Conservation (phyloP, 2,329 filamentous ascomycete species). For the Dendrostoma leiphaemia region DNA sequence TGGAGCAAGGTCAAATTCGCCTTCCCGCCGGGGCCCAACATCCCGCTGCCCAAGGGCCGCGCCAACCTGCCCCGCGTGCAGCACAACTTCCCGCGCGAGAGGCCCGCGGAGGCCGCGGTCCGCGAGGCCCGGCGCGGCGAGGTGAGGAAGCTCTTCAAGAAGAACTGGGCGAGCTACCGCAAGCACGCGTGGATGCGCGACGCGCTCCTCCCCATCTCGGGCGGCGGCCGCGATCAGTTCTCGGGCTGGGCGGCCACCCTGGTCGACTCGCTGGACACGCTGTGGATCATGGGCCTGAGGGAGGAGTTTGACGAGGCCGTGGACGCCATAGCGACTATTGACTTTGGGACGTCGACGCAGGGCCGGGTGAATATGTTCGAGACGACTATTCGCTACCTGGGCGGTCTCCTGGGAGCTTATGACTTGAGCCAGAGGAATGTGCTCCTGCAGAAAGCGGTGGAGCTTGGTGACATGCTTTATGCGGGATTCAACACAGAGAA, state of each 20-base stretch:
- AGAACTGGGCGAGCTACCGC: slow-evolving; percentile 44
- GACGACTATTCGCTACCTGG: slow-evolving; percentile 44
- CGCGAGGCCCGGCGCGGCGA: slow-evolving; percentile 31
- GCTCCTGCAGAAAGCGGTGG: slow-evolving; percentile 41
- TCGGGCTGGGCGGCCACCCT: slow-evolving; percentile 51
- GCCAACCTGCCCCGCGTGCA: slow-evolving; percentile 34
- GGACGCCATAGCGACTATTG: slow-evolving; percentile 31
- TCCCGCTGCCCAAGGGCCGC: slow-evolving; percentile 24
- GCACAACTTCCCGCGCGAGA: slow-evolving; percentile 29
- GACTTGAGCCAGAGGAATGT: slow-evolving; percentile 33
- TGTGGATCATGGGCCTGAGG: slow-evolving; percentile 49
- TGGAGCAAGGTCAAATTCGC: slow-evolving; percentile 31
- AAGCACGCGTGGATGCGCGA: slow-evolving; percentile 47
- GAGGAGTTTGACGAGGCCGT: slow-evolving; percentile 49
- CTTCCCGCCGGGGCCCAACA: slow-evolving; percentile 24
- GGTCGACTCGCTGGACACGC: slow-evolving; percentile 49
- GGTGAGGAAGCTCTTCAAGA: slow-evolving; percentile 33
- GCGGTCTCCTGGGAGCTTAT: slow-evolving; percentile 33
- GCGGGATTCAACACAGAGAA: slow-evolving; percentile 44
- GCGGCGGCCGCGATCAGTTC: slow-evolving; percentile 41
- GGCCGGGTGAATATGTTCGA: slow-evolving; percentile 41
- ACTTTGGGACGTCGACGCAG: slow-evolving; percentile 41
- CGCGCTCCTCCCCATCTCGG: slow-evolving; percentile 44
- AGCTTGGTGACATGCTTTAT: slow-evolving; percentile 46
- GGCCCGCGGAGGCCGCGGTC: slow-evolving; percentile 20